Evolutionary conservation across 768 basidiomycete genomes (phyloP), one percentile per base, ranked within the genome.

Genomic region (Naganishia onofrii): DNA sequence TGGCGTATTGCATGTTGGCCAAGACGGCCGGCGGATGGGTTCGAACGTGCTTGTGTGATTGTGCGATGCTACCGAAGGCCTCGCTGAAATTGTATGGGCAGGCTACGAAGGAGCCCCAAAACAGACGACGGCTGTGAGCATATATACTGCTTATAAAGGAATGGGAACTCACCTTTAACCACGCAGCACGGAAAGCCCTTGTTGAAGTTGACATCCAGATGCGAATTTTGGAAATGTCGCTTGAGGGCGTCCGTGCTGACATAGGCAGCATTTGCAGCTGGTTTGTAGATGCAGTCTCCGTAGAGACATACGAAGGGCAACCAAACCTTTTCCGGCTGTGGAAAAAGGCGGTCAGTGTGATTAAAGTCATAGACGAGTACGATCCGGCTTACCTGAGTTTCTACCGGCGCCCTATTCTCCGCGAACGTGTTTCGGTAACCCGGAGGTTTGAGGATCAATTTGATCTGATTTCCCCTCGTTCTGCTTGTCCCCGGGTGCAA

Each of bases 61-160:
- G 60, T 1, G 26, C 0, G 23, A 63, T n/a, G 3, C 21, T 46
- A 2, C 2, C 3, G 15, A 63, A 63, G 21, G 60, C 60, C 29
- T 63, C 60, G 23, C 60, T 63, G 42, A 63, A 63, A 12, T 5
- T 46, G 60, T 63, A 46, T 7, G 60, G 60, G 26, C 60, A 63
- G 23, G 46, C 60, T 63, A 36, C 34, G 12, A 31, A 36, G 3
- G 36, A n/a, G 31, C 29, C 3, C 15, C 4, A 36, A 3, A 12
- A 10, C 23, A n/a, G 6, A 26, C 26, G 23, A 63, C 13, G 19
- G 46, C 32, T 58, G 42, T 36, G 28, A 23, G 32, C 15, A 26
- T 5, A 12, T 17, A 19, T 29, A 17, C 2, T 28, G 29, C 5
- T 32, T 15, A 19, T 5, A 2, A 1, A 13, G 7, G 10, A 10